Base-by-base conservation (phyloP, 306 rosid species). In the Prunus davidiana region DNA sequence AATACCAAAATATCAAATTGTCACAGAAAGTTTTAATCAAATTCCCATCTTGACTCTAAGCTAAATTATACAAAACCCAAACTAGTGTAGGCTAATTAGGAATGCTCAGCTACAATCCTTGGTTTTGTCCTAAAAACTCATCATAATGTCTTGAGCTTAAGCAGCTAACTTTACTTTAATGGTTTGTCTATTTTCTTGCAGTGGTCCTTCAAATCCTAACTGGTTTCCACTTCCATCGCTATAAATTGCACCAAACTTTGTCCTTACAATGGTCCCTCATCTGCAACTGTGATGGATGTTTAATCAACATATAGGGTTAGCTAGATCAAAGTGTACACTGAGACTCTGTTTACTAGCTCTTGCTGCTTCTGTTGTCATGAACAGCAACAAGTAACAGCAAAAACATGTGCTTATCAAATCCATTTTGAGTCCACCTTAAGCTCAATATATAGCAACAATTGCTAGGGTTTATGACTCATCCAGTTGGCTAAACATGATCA, bases 171-270 rank as follows among this genome's bases (percentile, higher is more conserved):
- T 62, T 75, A 30, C 22, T 45, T 24, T 71, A 78, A 57, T 49
- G 65, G 52, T 45, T 81, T 81, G 83, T 79, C 83, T 71, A 45
- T 52, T 71, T 57, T 69, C 58, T 69, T 81, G 77, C 49, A 10
- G 77, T 71, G 88, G 85, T 75, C 84, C 86, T 73, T 38, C 62
- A 51, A 77, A 57, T 51, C 49, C 10, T 18, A 38, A 51, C 74
- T 66, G 71, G 82, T 65, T 78, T 67, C 76, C 56, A 22, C 69
- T 81, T 28, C 75, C 67, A 41, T 69, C 75, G 69, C 68, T 64
- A 73, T 56, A 76, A 52, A 72, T 74, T 62, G 73, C 87, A 77
- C 80, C 65, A 60, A 69, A 80, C 78, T 22, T 74, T 64, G 84
- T 77, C 77, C 81, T 69, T 56, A 32, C 64, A 72, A 28, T 61